These are phyloP conservation scores for Ophiostoma sp. DNA, from an alignment of 2,329 filamentous ascomycete species.

Conservation along the genomic window DNA sequence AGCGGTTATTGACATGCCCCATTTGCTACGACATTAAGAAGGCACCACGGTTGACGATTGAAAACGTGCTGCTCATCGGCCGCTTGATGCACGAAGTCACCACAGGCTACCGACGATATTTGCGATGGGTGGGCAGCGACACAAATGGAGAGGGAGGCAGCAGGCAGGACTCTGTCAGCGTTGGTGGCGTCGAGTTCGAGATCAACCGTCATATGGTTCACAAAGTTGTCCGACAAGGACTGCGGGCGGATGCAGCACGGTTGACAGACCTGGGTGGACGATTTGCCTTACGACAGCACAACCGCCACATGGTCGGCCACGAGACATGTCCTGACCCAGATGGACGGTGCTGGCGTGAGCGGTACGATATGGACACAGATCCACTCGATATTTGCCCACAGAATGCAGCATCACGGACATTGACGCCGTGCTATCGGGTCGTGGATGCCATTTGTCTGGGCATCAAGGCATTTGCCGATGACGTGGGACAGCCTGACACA, in stretches of 20 bases:
- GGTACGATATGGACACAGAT: slow-evolving; percentile 24
- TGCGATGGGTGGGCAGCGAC: slow-evolving; percentile 11
- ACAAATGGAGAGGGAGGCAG: not conserved
- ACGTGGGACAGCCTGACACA: not conserved
- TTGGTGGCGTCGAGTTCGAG: not conserved
- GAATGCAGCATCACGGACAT: slow-evolving; percentile 16
- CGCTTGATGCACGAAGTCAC: slow-evolving; percentile 20
- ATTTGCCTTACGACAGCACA: slow-evolving; percentile 22
- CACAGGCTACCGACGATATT: slow-evolving; percentile 17
- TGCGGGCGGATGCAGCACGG: slow-evolving; percentile 11
- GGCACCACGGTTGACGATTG: slow-evolving; percentile 23
- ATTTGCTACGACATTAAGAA: slow-evolving; percentile 21
- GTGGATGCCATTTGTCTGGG: slow-evolving; percentile 15
- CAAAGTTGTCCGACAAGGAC: slow-evolving; percentile 3
- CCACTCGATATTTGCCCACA: slow-evolving; percentile 24
- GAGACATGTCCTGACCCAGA: slow-evolving; percentile 21
- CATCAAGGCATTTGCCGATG: slow-evolving; percentile 18
- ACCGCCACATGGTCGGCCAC: slow-evolving; percentile 24
- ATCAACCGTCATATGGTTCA: not conserved
- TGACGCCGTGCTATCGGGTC: slow-evolving; percentile 24
- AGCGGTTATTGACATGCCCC: slow-evolving; percentile 15
- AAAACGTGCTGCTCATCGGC: slow-evolving; percentile 23
- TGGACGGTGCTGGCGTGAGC: slow-evolving; percentile 23
- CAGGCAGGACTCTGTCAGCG: not conserved
- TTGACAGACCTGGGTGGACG: slow-evolving; percentile 17